Conservation (phyloP, 2,329 filamentous ascomycete species). For the Triangularia setosa region DNA sequence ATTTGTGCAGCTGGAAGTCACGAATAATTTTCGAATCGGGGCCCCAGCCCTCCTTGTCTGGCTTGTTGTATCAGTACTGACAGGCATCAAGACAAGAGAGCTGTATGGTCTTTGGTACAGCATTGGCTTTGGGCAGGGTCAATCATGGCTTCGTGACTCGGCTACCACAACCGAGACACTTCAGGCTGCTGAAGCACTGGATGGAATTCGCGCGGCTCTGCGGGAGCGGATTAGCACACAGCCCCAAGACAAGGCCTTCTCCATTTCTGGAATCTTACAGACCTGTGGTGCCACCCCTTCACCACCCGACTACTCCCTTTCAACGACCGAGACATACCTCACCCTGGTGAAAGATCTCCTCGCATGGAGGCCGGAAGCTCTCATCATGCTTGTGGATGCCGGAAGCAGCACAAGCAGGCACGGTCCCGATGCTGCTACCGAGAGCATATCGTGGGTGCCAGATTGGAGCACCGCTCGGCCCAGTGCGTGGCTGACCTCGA, state of each 20-base stretch:
- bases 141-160: not conserved
- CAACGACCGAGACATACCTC: not conserved
- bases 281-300: not conserved
- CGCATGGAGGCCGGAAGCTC: not conserved
- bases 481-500: not conserved
- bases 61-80: not conserved
- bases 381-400: not conserved
- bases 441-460: not conserved
- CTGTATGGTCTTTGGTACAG: not conserved
- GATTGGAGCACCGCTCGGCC: not conserved
- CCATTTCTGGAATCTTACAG: not conserved
- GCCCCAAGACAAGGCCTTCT: not conserved
- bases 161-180: not conserved
- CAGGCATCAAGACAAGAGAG: not conserved
- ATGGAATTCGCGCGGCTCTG: not conserved
- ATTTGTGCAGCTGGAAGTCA: not conserved
- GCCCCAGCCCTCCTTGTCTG: not conserved
- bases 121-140: not conserved
- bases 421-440: not conserved
- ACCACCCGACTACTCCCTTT: not conserved
- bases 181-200: not conserved
- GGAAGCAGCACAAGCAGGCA: not conserved
- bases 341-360: not conserved
- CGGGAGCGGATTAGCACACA: not conserved
- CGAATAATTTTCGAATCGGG: not conserved